A percentile compares a stretch with the other conserved stretches of the same genome.
Conservation (phyloP, 2,329 filamentous ascomycete genomes). For the Aspergillus ochraceus region DNA sequence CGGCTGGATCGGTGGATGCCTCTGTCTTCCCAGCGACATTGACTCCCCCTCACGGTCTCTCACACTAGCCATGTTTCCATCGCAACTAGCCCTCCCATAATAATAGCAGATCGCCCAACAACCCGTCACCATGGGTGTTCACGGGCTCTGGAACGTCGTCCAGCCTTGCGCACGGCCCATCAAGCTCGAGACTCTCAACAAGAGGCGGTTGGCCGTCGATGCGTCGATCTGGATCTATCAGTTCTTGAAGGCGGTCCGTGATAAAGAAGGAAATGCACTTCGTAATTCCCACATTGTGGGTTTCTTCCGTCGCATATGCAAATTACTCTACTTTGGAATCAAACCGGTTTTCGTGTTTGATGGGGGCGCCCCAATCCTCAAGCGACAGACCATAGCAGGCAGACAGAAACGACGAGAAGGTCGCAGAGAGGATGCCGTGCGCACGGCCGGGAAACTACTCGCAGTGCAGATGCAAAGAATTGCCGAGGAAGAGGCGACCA, state of each 20-base stretch:
- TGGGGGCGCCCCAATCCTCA: conserved; percentile 86
- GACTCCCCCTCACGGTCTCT: neutral
- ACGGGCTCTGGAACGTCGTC: conserved; percentile 93
- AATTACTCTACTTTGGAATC: conserved; percentile 94
- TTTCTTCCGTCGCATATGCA: conserved; percentile 98
- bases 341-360: conserved; percentile 98
- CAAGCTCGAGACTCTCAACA: conserved; percentile 93
- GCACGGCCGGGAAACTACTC: conserved; percentile 86
- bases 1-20: neutral
- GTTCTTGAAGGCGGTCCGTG: conserved; percentile 96
- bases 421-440: conserved; percentile 84
- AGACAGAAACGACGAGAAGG: conserved; percentile 82
- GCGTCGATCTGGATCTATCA: conserved; percentile 99
- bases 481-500: conserved; percentile 80
- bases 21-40: neutral
- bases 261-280: conserved; percentile 95
- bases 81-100: neutral
- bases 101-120: conserved; percentile 1
- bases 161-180: conserved; percentile 94
- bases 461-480: conserved; percentile 91
- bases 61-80: neutral
- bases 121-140: conserved; percentile 77
- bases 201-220: conserved; percentile 93
- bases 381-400: conserved; percentile 82
- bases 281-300: conserved; percentile 95